phyloP scores from a whole-genome alignment of 352 stramenopile species.

The Phytophthora pinifolia region DNA sequence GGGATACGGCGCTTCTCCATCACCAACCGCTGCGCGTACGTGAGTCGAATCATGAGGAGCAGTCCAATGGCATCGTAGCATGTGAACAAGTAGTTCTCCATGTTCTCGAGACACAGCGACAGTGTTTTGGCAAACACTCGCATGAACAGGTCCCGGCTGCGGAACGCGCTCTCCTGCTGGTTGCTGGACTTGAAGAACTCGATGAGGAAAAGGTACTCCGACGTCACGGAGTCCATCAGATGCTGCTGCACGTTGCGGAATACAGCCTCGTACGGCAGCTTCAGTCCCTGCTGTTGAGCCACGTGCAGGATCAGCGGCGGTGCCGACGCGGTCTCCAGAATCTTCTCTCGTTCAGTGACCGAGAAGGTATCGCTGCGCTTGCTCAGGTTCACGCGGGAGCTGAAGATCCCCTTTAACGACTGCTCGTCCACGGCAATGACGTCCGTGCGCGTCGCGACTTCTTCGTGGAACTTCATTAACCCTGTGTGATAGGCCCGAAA shows the following conservation, averaged over 20 bases:
- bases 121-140: constrained; percentile 96
- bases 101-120: constrained; percentile 95
- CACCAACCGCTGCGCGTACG: constrained; percentile 78
- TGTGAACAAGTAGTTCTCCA: constrained; percentile 98
- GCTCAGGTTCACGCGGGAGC: constrained; percentile 91
- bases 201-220: constrained; percentile 97
- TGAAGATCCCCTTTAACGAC: constrained; percentile 88
- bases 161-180: constrained; percentile 60
- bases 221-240: constrained; percentile 97
- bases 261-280: constrained; percentile 96
- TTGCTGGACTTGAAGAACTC: constrained; percentile 91
- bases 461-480: constrained; percentile 94
- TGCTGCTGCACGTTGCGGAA: constrained; percentile 97
- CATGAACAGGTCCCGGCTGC: constrained; percentile 92
- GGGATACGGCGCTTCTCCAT: constrained; percentile 89
- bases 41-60: constrained; percentile 99
- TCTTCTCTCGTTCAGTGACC: constrained; percentile 89
- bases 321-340: constrained; percentile 79
- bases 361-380: constrained; percentile 96
- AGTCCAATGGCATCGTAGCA: constrained; percentile 97
- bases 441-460: constrained; percentile 92
- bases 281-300: constrained; percentile 88
- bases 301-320: constrained; percentile 95
- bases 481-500: constrained; percentile 97
- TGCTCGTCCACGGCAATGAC: constrained; percentile 96